Conservation (phyloP, 768 basidiomycete species). For the Leccinum truebloodii region DNA sequence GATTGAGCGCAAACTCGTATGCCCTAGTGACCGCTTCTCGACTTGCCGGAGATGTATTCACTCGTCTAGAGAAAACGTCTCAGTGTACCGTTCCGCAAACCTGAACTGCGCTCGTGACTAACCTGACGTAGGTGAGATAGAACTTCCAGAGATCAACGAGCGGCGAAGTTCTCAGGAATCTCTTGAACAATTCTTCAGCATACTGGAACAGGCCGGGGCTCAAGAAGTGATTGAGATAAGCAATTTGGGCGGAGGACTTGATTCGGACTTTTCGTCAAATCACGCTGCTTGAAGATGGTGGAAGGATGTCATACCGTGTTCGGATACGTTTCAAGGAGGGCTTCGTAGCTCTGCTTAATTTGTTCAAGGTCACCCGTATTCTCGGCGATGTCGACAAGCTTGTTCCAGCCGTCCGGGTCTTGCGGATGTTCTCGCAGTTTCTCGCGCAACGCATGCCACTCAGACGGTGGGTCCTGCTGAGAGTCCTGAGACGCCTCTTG, state of each 20-base stretch:
- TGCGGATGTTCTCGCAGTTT: slow-evolving; percentile 67
- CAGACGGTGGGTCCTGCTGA: slow-evolving; percentile 48
- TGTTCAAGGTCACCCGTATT: slow-evolving; percentile 73
- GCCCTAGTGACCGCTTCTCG: slow-evolving; percentile 83
- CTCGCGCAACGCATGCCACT: slow-evolving; percentile 64
- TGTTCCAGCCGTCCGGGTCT: slow-evolving; percentile 78
- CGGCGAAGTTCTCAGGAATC: slow-evolving; percentile 81
- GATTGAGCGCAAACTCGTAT: slow-evolving; percentile 89
- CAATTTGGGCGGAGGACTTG: slow-evolving; percentile 82
- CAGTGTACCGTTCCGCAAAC: slow-evolving; percentile 10
- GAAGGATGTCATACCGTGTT: slow-evolving; percentile 73
- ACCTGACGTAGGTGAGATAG: slow-evolving; percentile 93
- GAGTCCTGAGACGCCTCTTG: slow-evolving; percentile 25
- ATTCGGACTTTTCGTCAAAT: slow-evolving; percentile 26
- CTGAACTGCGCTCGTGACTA: slow-evolving; percentile 34
- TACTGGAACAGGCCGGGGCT: slow-evolving; percentile 64
- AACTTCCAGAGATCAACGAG: slow-evolving; percentile 91
- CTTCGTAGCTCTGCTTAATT: slow-evolving; percentile 81
- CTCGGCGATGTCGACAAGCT: slow-evolving; percentile 76
- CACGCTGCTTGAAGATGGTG: slow-evolving; percentile 26
- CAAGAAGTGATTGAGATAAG: slow-evolving; percentile 78
- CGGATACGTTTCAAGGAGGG: slow-evolving; percentile 81
- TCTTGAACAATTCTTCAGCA: slow-evolving; percentile 88
- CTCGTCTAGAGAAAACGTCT: slow-evolving; percentile 47
- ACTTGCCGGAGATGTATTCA: slow-evolving; percentile 64